These are phyloP conservation scores for Kazachstania sp. DNA, from an alignment of 1,139 yeast genomes.

Conservation along the genomic window DNA sequence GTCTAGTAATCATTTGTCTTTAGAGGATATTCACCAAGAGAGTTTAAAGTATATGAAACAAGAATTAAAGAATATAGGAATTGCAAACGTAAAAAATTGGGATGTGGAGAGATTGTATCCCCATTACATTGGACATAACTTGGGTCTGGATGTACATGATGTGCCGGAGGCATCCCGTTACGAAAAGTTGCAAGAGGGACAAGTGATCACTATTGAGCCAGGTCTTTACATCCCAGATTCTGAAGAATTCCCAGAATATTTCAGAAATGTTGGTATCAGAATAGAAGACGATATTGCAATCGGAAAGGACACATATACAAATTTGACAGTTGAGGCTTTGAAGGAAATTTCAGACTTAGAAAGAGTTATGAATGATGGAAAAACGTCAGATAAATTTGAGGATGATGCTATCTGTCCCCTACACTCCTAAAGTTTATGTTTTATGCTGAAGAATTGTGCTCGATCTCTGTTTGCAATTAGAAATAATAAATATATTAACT, in stretches of 20 bases:
- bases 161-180: slow-evolving; percentile 52
- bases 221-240: slow-evolving; percentile 81
- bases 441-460: too few species aligned
- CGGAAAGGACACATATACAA: slow-evolving; percentile 49
- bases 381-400: slow-evolving; percentile 42
- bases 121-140: slow-evolving; percentile 90
- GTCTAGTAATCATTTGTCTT: slow-evolving; percentile 39
- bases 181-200: slow-evolving; percentile 46
- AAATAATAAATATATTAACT: background rate
- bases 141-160: slow-evolving; percentile 92
- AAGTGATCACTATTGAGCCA: slow-evolving; percentile 89
- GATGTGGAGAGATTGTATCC: slow-evolving; percentile 68
- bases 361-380: slow-evolving; percentile 46
- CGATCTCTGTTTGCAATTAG: background rate
- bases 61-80: slow-evolving; percentile 69
- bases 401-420: slow-evolving; percentile 43
- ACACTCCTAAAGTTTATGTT: background rate
- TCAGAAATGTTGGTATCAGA: slow-evolving; percentile 85
- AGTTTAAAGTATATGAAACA: slow-evolving; percentile 51
- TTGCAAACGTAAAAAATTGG: slow-evolving; percentile 40
- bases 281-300: slow-evolving; percentile 89
- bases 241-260: slow-evolving; percentile 64
- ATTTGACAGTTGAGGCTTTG: slow-evolving; percentile 70
- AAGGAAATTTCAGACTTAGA: slow-evolving; percentile 82
- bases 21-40: slow-evolving; percentile 69